Conservation (phyloP, 2,329 filamentous ascomycete species). For the Fusarium sp. region DNA sequence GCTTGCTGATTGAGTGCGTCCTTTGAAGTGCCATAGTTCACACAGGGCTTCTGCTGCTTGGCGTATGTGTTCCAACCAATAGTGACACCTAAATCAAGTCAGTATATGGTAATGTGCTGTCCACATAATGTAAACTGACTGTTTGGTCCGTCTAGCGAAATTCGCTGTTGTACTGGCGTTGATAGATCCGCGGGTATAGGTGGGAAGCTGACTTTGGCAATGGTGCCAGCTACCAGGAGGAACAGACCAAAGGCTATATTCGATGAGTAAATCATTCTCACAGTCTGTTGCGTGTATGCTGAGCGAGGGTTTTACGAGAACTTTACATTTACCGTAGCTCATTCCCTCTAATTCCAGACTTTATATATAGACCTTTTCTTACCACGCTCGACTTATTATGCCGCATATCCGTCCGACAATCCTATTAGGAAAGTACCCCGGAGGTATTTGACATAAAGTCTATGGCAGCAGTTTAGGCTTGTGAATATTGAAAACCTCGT, state of each 20-base stretch:
- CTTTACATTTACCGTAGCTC: not conserved
- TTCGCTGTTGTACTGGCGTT: slow-evolving; percentile 26
- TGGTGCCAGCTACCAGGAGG: not conserved
- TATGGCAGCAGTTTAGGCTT: not conserved
- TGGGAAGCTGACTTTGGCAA: slow-evolving; percentile 14
- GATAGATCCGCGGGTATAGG: slow-evolving; percentile 20
- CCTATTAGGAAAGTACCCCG: slow-evolving; percentile 4
- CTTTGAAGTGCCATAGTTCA: slow-evolving; percentile 18
- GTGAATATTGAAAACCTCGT: slow-evolving; percentile 6
- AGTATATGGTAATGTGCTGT: rapidly evolving
- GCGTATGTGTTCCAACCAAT: slow-evolving; percentile 31
- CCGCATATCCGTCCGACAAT: slow-evolving; percentile 1
- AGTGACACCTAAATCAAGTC: not conserved
- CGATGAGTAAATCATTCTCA: not conserved
- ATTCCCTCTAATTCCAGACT: too few relatives aligned
- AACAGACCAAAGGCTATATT: not conserved
- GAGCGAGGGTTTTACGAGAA: rapidly evolving
- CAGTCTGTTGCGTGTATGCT: too few relatives aligned
- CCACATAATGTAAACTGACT: not conserved
- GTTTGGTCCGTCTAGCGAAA: slow-evolving; percentile 12
- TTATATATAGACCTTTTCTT: not conserved
- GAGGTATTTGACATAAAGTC: not conserved
- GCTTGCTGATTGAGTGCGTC: slow-evolving; percentile 13
- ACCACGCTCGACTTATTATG: not conserved
- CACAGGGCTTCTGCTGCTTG: slow-evolving; percentile 20